Base-by-base conservation (phyloP, 2,329 filamentous ascomycete genomes). In the Monilinia fructicola region DNA sequence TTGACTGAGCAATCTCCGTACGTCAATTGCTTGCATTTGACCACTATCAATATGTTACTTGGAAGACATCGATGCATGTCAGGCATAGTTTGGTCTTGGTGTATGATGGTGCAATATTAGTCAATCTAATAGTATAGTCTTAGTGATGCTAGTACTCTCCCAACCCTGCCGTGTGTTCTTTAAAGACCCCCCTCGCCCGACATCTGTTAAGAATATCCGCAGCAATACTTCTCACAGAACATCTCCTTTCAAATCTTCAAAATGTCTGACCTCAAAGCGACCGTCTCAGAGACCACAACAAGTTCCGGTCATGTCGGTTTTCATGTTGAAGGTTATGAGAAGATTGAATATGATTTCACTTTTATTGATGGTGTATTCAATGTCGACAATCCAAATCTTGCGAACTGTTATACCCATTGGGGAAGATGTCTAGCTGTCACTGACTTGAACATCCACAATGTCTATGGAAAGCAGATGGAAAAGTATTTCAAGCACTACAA, bases 331-430 rank as follows among this genome's bases (percentile, higher is more conserved):
- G 89, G 89, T 31, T 90, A 90, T 72, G 89, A 91, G 81, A 91
- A 90, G 81, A 90, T 91, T 74, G 85, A 89, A 74, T 91, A 91
- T 75, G 87, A 90, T 78, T 91, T 91, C 76, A 85, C 86, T 65
- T 90, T 91, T 77, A 82, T 91, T 56, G 88, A 91, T 71, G 85
- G 84, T 58, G 82, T 91, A 66, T 91, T 91, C 77, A 79, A 89
- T 74, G 73, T 80, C 53, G 73, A 80, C 69, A 89, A 90, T 73
- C 72, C 79, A 21, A 83, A 90, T 71, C 81, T 91, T 12, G 86
- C 88, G 21, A 78, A 86, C 38, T 88, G 85, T 76, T 91, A 90
- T 78, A 78, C 83, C 73, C 80, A 79, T 69, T 91, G 88, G 88
- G 81, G 84, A 42, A 83, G 88, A 63, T 87, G 85, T 70, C 78